Conservation (phyloP, 2,329 filamentous ascomycete genomes). For the Akanthomyces muscarius region DNA sequence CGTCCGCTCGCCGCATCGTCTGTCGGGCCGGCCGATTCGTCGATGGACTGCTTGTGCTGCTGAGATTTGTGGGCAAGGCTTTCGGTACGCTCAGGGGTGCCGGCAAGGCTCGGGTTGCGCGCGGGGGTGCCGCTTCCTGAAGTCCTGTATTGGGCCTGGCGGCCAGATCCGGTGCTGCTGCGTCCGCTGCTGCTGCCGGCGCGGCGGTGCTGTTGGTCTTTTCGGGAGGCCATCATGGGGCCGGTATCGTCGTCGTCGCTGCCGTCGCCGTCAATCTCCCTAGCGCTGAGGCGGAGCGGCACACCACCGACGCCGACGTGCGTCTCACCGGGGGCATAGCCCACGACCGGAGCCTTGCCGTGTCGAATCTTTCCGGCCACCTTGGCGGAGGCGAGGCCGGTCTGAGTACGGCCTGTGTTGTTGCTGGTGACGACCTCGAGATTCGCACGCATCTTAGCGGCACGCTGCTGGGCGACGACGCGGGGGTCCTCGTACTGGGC, state of each 20-base stretch:
- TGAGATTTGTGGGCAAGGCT: conserved; percentile 42
- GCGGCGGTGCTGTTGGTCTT: conserved; percentile 49
- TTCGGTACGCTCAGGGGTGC: conserved; percentile 52
- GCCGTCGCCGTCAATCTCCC: conserved; percentile 86
- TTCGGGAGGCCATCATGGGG: conserved; percentile 40
- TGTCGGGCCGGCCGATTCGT: conserved; percentile 24
- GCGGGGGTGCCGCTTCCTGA: conserved; percentile 40
- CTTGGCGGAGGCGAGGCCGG: conserved; percentile 57
- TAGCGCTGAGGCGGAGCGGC: conserved; percentile 88
- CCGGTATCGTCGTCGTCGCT: conserved; percentile 66
- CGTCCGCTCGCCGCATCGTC: conserved; percentile 45
- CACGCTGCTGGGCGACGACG: conserved; percentile 74
- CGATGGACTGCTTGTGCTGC: conserved; percentile 29
- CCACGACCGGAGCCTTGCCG: conserved; percentile 71
- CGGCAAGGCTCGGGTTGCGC: conserved; percentile 48
- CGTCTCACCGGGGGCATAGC: conserved; percentile 74
- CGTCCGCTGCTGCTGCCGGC: conserved; percentile 72
- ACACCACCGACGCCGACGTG: conserved; percentile 74
- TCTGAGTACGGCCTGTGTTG: conserved; percentile 51
- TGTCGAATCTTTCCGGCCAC: conserved; percentile 85
- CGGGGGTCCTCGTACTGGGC: conserved; percentile 89
- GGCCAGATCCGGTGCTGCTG: conserved; percentile 59
- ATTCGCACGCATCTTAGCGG: conserved; percentile 81
- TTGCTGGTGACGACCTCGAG: conserved; percentile 71
- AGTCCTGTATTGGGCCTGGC: conserved; percentile 47